Conservation (phyloP, 768 basidiomycete genomes). For the Leccinellum albellum region DNA sequence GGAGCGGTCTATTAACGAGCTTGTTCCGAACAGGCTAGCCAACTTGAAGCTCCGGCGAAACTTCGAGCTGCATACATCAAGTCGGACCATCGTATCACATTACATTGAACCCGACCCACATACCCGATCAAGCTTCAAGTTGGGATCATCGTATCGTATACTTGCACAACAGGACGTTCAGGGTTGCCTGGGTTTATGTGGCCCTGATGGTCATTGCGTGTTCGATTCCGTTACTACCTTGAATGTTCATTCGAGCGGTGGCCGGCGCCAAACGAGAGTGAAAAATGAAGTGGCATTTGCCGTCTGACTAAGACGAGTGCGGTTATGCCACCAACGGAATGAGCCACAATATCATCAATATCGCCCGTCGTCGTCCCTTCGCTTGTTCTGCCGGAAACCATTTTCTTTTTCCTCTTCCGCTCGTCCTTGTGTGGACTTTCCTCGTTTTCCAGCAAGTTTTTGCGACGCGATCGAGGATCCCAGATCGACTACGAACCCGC, state of each 20-base stretch:
- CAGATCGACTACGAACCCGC: slow-evolving; percentile 23
- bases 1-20: neutral
- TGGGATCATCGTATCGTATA: too few species aligned
- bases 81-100: too few species aligned
- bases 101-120: too few species aligned
- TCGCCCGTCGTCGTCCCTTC: slow-evolving; percentile 3
- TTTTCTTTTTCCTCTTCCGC: slow-evolving; percentile 15
- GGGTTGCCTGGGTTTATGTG: neutral
- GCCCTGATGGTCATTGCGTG: neutral
- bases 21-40: neutral
- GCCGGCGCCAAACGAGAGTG: neutral
- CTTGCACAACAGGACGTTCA: neutral
- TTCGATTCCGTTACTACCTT: neutral
- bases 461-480: slow-evolving; percentile 19
- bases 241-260: neutral
- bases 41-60: neutral
- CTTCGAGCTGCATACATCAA: neutral
- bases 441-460: slow-evolving; percentile 11
- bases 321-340: slow-evolving; percentile 12
- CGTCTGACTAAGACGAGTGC: slow-evolving; percentile 30
- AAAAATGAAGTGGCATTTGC: slow-evolving; percentile 22
- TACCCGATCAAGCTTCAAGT: too few species aligned
- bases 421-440: slow-evolving; percentile 1
- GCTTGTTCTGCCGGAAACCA: slow-evolving; percentile 14
- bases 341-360: slow-evolving; percentile 2